phyloP scores from a whole-genome alignment of 2,329 filamentous ascomycete species.

The Aquanectria penicillioides region DNA sequence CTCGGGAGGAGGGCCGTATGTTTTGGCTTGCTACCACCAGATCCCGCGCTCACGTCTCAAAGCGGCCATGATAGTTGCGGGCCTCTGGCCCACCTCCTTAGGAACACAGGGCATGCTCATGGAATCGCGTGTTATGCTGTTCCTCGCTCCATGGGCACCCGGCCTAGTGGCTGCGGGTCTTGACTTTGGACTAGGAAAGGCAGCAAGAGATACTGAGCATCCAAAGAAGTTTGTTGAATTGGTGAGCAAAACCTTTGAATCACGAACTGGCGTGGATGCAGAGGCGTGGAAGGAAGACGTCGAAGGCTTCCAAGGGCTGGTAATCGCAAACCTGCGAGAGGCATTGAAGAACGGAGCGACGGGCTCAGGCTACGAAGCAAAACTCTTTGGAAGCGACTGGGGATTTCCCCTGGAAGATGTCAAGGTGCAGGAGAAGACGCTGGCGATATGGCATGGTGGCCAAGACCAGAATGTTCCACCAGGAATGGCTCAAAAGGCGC shows the following conservation, averaged over 20 bases:
- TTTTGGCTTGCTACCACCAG: constrained; percentile 38
- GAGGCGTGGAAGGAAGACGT: constrained; percentile 13
- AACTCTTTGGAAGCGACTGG: constrained; percentile 28
- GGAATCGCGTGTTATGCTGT: constrained; percentile 16
- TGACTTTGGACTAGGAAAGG: constrained; percentile 14
- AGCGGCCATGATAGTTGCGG: constrained; percentile 21
- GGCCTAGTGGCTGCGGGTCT: constrained; percentile 9
- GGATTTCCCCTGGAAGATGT: constrained; percentile 28
- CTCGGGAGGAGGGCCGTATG: constrained; percentile 45
- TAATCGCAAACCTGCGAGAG: constrained; percentile 13
- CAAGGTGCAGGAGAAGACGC: constrained; percentile 8
- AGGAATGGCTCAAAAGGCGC: constrained; percentile 21
- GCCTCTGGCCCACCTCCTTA: constrained; percentile 24
- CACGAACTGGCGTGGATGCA: constrained; percentile 7
- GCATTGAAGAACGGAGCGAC: constrained; percentile 16
- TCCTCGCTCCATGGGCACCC: constrained; percentile 22
- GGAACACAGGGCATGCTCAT: constrained; percentile 29
- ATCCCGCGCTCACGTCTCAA: constrained; percentile 19
- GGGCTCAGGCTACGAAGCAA: constrained; percentile 19
- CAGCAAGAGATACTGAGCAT: constrained; percentile 14
- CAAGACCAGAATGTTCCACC: constrained; percentile 20
- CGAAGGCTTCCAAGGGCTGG: constrained; percentile 3
- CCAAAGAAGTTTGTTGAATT: not conserved
- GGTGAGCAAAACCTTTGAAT: constrained; percentile 10
- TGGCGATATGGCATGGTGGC: constrained; percentile 21